Conservation (phyloP, 768 basidiomycete species). For the Lyophyllum decastes region DNA sequence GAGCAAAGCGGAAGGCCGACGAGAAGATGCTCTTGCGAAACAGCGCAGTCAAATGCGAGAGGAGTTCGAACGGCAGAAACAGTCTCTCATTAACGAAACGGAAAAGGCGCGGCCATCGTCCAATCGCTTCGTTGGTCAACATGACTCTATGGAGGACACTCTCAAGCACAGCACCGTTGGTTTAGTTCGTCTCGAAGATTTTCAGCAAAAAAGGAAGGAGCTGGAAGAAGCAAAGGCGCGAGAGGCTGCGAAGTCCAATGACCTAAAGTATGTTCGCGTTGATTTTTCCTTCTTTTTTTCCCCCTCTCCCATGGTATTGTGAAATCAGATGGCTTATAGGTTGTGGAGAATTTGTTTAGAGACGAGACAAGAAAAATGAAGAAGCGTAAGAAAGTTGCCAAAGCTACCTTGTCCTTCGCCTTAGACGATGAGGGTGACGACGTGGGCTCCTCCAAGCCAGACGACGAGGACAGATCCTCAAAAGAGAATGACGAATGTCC, state of each 20-base stretch:
- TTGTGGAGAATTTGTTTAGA: constrained; percentile 84
- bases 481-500: constrained; percentile 40
- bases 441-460: constrained; percentile 32
- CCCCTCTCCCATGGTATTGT: constrained; percentile 7
- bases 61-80: constrained; percentile 81
- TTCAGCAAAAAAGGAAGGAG: constrained; percentile 85
- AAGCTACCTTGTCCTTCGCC: constrained; percentile 89
- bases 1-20: constrained; percentile 80
- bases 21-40: constrained; percentile 84
- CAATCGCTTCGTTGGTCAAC: constrained; percentile 90
- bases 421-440: constrained; percentile 78
- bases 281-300: constrained; percentile 17
- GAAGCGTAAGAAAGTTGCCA: constrained; percentile 90
- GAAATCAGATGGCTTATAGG: constrained; percentile 63
- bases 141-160: constrained; percentile 92
- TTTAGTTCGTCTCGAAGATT: constrained; percentile 88
- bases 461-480: constrained; percentile 30
- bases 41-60: constrained; percentile 79
- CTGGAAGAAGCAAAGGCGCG: constrained; percentile 90
- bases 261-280: constrained; percentile 75
- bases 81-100: constrained; percentile 82
- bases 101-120: constrained; percentile 88
- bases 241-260: constrained; percentile 82
- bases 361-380: constrained; percentile 84
- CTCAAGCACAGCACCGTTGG: constrained; percentile 92